A percentile compares a stretch with the other conserved stretches of the same genome.
Evolutionary conservation across 495 filamentous ascomycete species (phyloP).

Genomic region (Xylaria palmicola): DNA sequence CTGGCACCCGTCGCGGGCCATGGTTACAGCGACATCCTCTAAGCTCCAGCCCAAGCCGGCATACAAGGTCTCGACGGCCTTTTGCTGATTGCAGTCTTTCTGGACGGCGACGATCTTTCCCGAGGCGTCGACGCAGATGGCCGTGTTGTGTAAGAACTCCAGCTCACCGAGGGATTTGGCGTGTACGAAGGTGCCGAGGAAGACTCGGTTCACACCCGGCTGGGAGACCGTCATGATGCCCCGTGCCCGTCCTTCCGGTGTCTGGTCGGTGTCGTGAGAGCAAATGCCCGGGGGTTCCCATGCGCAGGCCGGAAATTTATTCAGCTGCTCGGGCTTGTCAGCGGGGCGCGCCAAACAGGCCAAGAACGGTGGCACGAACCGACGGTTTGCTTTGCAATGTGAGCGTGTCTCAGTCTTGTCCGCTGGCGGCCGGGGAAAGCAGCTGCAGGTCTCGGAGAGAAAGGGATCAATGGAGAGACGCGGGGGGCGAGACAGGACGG

Average conservation of each 20-base stretch:
- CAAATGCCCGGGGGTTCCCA: too few relatives aligned
- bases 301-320: background rate
- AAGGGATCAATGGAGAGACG: background rate
- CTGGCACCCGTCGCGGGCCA: conserved; percentile 56
- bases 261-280: background rate
- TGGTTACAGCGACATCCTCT: conserved; percentile 39
- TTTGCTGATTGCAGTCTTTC: conserved; percentile 23
- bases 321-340: too few relatives aligned
- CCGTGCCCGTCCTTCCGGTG: background rate
- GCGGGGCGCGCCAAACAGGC: too few relatives aligned
- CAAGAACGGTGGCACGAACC: too few relatives aligned
- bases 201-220: conserved; percentile 34
- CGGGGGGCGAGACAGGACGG: background rate
- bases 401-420: too few relatives aligned
- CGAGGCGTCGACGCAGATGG: conserved; percentile 61
- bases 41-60: conserved; percentile 36
- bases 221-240: conserved; percentile 16
- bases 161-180: conserved; percentile 54
- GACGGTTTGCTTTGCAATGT: too few relatives aligned
- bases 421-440: background rate
- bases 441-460: conserved; percentile 1
- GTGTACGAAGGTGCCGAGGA: conserved; percentile 60
- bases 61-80: conserved; percentile 24
- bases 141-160: conserved; percentile 57
- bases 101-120: conserved; percentile 66